Base-by-base conservation (phyloP, 805 yeast species). In the Candida odintsovae region DNA sequence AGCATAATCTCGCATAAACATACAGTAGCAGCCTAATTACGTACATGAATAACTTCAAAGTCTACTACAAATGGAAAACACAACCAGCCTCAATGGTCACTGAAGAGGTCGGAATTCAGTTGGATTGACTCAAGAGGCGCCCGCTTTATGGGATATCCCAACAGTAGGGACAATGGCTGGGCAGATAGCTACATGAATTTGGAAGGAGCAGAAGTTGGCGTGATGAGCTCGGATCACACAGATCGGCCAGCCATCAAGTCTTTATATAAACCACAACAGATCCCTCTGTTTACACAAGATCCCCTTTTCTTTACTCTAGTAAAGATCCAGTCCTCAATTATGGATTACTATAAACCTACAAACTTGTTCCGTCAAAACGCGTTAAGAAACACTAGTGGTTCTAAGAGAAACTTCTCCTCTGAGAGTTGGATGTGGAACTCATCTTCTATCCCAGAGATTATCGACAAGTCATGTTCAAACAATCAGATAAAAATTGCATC, bases 381-480 rank as follows among this genome's bases (percentile, higher is more conserved):
- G 12, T 49, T 58, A 43, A 52, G 46, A 37, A 51, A 51, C 21
- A 47, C 38, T 3, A 47, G 50, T 22, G 52, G 59, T 12, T 16
- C 45, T 19, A 28, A 35, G 6, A 48, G 51, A 41, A 51, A 45
- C 26, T 26, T 28, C 15, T 49, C 58, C 19, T 48, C 47, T 33
- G 59, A 53, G 45, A 48, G 49, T 33, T 57, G 63, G 63, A 36
- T 58, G 26, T 50, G 48, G 40, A 46, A 50, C 26, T 49, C 49
- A 12, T 38, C 26, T 6, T 31, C 39, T 31, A 69, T 66, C 41
- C 64, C 67, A 4, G 55, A 60, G 41, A 60, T 72, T n/a, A 53
- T 75, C 41, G 65, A 65, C 50, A 73, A 73, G 54, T 62, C 74
- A 2, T 71, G 75, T 49, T 59, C 73, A 6, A 61, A 67, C 16